A percentile compares a stretch with the other conserved stretches of the same genome.
Evolutionary conservation across 2,329 filamentous ascomycete species (phyloP).

Genomic region (Fusarium musae): DNA sequence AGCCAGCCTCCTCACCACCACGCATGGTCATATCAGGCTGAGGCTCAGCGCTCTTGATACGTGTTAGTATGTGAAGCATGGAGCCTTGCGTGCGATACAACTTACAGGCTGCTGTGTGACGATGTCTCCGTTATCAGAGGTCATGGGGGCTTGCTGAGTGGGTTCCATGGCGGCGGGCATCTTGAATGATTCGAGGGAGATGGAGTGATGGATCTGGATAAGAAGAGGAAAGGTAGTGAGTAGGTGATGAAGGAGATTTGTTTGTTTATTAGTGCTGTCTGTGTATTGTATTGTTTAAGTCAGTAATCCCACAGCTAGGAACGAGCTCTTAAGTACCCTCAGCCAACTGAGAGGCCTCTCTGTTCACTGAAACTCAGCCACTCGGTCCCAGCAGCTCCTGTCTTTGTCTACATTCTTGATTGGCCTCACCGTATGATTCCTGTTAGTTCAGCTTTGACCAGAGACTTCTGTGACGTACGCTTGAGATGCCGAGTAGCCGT

Average conservation of each 20-base stretch:
- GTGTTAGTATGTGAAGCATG: background rate
- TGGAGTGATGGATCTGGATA: background rate
- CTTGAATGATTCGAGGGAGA: slow-evolving; percentile 34
- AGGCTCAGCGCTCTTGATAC: slow-evolving; percentile 51
- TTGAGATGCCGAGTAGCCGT: slow-evolving; percentile 36
- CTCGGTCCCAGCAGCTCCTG: background rate
- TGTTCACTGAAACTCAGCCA: slow-evolving; percentile 18
- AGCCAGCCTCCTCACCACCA: slow-evolving; percentile 59
- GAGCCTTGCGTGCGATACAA: background rate
- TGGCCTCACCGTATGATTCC: slow-evolving; percentile 14
- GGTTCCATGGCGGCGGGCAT: slow-evolving; percentile 56
- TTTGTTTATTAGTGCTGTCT: slow-evolving; percentile 13
- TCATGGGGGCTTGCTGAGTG: slow-evolving; percentile 58
- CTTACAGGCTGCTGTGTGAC: slow-evolving; percentile 57
- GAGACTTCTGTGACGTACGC: slow-evolving; percentile 28
- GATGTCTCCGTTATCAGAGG: slow-evolving; percentile 49
- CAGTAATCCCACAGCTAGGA: slow-evolving; percentile 21
- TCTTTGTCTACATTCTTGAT: slow-evolving; percentile 9
- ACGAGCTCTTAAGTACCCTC: slow-evolving; percentile 29
- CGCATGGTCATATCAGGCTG: slow-evolving; percentile 57
- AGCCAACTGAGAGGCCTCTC: slow-evolving; percentile 25
- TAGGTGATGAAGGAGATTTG: slow-evolving; percentile 23
- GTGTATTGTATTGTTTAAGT: slow-evolving; percentile 24
- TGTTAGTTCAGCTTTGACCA: background rate
- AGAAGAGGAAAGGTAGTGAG: background rate